These are phyloP conservation scores for Sporopachydermia lactativora DNA, from an alignment of 805 yeast species.

Conservation along the genomic window DNA sequence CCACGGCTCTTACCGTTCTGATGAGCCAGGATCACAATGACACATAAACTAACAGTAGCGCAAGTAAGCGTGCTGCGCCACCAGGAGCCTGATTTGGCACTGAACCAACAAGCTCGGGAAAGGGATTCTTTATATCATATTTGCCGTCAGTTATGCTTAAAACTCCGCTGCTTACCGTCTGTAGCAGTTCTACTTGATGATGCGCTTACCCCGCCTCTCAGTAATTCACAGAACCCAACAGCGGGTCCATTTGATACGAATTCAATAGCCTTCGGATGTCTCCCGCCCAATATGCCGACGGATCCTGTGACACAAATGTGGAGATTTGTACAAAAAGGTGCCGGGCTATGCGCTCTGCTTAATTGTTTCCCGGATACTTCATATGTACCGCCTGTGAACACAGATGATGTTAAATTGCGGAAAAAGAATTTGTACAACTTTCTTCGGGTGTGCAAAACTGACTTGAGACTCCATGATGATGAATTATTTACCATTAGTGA, in stretches of 20 bases:
- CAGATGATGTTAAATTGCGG: conserved; percentile 73
- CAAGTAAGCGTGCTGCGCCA: background rate
- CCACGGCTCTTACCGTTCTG: too few relatives aligned
- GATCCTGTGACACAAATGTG: conserved; percentile 92
- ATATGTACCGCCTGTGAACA: conserved; percentile 47
- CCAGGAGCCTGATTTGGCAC: background rate
- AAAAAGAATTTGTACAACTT: conserved; percentile 86
- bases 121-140: conserved; percentile 59
- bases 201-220: conserved; percentile 52
- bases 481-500: conserved; percentile 81
- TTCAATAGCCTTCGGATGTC: conserved; percentile 47
- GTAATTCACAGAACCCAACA: conserved; percentile 59
- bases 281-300: conserved; percentile 57
- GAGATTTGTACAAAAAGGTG: conserved; percentile 81
- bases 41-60: background rate
- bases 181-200: conserved; percentile 52
- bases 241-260: conserved; percentile 25
- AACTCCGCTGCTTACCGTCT: conserved; percentile 47
- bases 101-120: conserved; percentile 19
- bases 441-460: conserved; percentile 69
- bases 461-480: conserved; percentile 62
- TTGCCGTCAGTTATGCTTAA: conserved; percentile 38
- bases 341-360: conserved; percentile 77
- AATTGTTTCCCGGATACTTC: conserved; percentile 49
- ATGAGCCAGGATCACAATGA: too few relatives aligned